Evolutionary conservation across 192 early-diverging fungal species (phyloP), one percentile per base, ranked within the genome.

Genomic region (Coemansia reversa): DNA sequence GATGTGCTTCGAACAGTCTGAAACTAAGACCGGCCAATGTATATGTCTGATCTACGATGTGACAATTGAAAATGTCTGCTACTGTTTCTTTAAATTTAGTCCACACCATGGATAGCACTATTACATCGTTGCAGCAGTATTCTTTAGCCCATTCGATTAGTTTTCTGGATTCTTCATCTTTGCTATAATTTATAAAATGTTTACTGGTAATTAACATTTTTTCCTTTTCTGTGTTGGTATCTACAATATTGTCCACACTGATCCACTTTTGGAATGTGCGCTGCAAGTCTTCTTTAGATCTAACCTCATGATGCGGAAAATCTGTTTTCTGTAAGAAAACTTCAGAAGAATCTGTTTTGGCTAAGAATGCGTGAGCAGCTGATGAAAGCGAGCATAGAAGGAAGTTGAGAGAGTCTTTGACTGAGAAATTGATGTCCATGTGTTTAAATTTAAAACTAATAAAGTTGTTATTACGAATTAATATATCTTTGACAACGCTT

Each of bases 271-370:
- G 50, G 11, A 51, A 51, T 12, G 50, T 51, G 19, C 50, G 19
- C 11, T 51, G 50, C 50, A 51, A 23, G 11, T 51, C 50, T 51
- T 51, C 50, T n/a, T 48, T n/a, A n/a, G 11, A 12, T 48, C 47
- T 48, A n/a, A n/a, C 47, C 47, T 48, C 47, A n/a, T 48, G 47
- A 48, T 48, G 47, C n/a, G 47, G 47, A 48, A 48, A 48, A n/a
- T 48, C 47, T 12, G 47, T 48, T n/a, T 48, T 48, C 11, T 48
- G 11, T n/a, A 48, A n/a, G n/a, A n/a, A n/a, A n/a, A n/a, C 9
- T n/a, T 48, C 47, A 12, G 9, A n/a, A 23, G 12, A n/a, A 51
- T 22, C 19, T n/a, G 9, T n/a, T n/a, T n/a, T n/a, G n/a, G n/a
- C n/a, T n/a, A n/a, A n/a, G n/a, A n/a, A n/a, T n/a, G n/a, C n/a